phyloP scores from a whole-genome alignment of 495 filamentous ascomycete genomes.

The Talaromyces ruber region DNA sequence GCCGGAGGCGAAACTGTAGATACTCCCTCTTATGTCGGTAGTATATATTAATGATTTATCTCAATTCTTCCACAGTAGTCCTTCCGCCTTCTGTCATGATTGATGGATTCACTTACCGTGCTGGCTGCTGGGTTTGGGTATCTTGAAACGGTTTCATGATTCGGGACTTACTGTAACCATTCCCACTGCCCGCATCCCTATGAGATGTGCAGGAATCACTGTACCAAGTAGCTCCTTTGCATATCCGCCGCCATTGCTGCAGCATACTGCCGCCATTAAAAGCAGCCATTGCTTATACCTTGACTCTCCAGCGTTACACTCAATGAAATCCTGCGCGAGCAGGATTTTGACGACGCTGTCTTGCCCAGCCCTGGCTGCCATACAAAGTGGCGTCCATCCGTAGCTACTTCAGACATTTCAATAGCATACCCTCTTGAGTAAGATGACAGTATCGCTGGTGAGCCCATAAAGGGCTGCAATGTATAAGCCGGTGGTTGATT shows the following conservation, averaged over 20 bases:
- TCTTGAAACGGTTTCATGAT: too few species aligned
- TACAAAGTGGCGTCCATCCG: not conserved
- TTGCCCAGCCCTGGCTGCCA: too few species aligned
- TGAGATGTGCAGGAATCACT: not conserved
- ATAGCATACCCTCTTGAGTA: not conserved
- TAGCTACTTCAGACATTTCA: not conserved
- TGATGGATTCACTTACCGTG: too few species aligned
- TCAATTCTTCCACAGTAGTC: too few species aligned
- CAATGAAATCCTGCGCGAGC: too few species aligned
- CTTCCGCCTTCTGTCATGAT: too few species aligned
- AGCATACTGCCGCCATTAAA: slow-evolving; percentile 13
- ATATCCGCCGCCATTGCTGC: slow-evolving; percentile 26
- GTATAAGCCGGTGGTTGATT: not conserved
- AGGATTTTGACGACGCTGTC: too few species aligned
- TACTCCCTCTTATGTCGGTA: slow-evolving; percentile 10
- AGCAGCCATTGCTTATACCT: too few species aligned
- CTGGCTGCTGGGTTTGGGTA: too few species aligned
- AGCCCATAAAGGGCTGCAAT: slow-evolving; percentile 1
- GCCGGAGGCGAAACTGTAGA: slow-evolving; percentile 35
- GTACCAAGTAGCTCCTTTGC: slow-evolving; percentile 17
- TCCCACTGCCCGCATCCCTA: not conserved
- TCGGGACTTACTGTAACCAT: too few species aligned
- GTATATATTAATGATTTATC: not conserved
- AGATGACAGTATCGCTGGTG: not conserved
- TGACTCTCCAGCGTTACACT: too few species aligned